These are phyloP conservation scores for Westerdykella ornata DNA, from an alignment of 2,329 filamentous ascomycete genomes.

Conservation along the genomic window DNA sequence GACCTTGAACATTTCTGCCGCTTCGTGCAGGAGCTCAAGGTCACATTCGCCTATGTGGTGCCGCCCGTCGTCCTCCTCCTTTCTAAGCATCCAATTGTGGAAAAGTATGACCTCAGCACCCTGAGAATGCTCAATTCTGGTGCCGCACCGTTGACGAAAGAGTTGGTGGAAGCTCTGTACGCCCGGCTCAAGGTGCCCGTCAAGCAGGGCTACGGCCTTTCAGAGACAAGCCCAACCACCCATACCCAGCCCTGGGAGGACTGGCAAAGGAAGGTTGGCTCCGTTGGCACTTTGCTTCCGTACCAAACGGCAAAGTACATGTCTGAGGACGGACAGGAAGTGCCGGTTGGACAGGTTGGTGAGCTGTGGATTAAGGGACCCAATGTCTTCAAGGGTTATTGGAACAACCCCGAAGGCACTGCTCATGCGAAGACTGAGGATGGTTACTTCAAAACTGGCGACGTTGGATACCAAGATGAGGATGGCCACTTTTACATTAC, in stretches of 20 bases:
- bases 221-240: slow-evolving; percentile 75
- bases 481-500: slow-evolving; percentile 85
- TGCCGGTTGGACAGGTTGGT: slow-evolving; percentile 54
- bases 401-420: slow-evolving; percentile 66
- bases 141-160: slow-evolving; percentile 74
- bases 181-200: slow-evolving; percentile 67
- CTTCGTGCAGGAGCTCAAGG: slow-evolving; percentile 64
- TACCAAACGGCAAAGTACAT: slow-evolving; percentile 80
- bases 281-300: slow-evolving; percentile 68
- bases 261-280: slow-evolving; percentile 70
- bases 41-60: slow-evolving; percentile 76
- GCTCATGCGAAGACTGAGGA: slow-evolving; percentile 64
- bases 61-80: slow-evolving; percentile 78
- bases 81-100: slow-evolving; percentile 69
- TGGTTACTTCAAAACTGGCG: slow-evolving; percentile 86
- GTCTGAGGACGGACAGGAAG: slow-evolving; percentile 52
- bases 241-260: slow-evolving; percentile 67
- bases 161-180: slow-evolving; percentile 72
- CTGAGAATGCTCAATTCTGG: slow-evolving; percentile 81
- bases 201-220: slow-evolving; percentile 90
- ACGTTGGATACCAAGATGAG: slow-evolving; percentile 71
- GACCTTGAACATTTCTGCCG: slow-evolving; percentile 72
- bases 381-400: slow-evolving; percentile 73
- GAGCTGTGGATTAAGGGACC: slow-evolving; percentile 66
- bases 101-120: slow-evolving; percentile 71